phyloP scores from a whole-genome alignment of 108 stramenopile genomes.

The Seminavis robusta region DNA sequence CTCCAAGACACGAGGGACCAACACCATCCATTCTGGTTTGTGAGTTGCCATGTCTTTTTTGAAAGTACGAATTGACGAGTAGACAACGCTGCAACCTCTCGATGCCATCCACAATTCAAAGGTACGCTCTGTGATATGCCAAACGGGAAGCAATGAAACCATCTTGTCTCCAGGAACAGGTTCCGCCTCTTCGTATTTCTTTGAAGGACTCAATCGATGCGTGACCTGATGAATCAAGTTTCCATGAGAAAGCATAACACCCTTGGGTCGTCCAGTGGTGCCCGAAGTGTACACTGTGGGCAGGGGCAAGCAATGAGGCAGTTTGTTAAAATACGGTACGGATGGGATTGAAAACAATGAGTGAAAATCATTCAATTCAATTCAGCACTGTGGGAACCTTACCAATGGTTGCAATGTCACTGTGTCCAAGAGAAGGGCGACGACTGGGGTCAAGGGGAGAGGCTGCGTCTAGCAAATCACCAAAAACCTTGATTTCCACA shows the following conservation, averaged over 20 bases:
- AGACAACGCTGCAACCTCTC: slow-evolving; percentile 84
- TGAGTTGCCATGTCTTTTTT: slow-evolving; percentile 91
- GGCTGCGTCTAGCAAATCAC: slow-evolving; percentile 43
- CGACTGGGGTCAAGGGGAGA: slow-evolving; percentile 23
- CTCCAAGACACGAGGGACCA: slow-evolving; percentile 92
- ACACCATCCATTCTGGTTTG: slow-evolving; percentile 89
- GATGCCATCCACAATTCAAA: slow-evolving; percentile 85
- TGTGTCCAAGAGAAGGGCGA: slow-evolving; percentile 44
- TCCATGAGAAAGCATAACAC: slow-evolving; percentile 96
- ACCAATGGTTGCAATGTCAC: slow-evolving; percentile 90
- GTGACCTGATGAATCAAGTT: slow-evolving; percentile 87
- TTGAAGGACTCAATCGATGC: slow-evolving; percentile 68
- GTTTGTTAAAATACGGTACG: too few relatives aligned
- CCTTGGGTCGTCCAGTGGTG: slow-evolving; percentile 96
- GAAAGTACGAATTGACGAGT: slow-evolving; percentile 86
- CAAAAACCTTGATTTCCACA: slow-evolving; percentile 49
- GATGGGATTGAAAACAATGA: too few relatives aligned
- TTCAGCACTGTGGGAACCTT: too few relatives aligned
- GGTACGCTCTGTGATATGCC: slow-evolving; percentile 90
- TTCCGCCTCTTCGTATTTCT: slow-evolving; percentile 68
- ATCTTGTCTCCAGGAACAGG: slow-evolving; percentile 83
- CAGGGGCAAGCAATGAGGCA: too few relatives aligned
- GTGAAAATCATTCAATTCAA: too few relatives aligned
- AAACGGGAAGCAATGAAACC: slow-evolving; percentile 83
- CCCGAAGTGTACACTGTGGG: slow-evolving; percentile 95